Conservation (phyloP, 2,329 filamentous ascomycete genomes). For the Clarireedia hainanense region DNA sequence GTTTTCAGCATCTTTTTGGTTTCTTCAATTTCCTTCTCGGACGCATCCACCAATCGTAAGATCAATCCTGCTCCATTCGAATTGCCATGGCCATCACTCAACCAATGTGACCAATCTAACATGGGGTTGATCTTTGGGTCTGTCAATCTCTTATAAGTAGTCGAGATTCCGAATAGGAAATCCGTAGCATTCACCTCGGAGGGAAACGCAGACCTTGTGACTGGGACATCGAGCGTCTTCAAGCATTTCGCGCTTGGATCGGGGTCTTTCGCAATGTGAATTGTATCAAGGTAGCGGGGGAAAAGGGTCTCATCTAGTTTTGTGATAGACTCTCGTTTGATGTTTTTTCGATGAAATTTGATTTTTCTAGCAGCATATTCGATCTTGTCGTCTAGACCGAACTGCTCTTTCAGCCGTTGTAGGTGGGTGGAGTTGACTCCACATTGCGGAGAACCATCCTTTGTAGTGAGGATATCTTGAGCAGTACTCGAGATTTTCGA, state of each 20-base stretch:
- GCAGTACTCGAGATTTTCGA: conserved; percentile 6
- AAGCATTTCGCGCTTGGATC: conserved; percentile 38
- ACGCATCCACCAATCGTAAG: conserved; percentile 46
- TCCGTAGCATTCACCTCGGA: conserved; percentile 45
- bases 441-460: conserved; percentile 32
- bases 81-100: conserved; percentile 46
- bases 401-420: conserved; percentile 37
- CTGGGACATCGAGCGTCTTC: conserved; percentile 42
- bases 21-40: conserved; percentile 41
- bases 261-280: conserved; percentile 39
- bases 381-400: conserved; percentile 41
- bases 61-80: conserved; percentile 51
- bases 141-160: conserved; percentile 47
- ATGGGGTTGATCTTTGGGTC: conserved; percentile 44
- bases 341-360: conserved; percentile 41
- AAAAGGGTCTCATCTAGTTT: conserved; percentile 40
- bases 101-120: conserved; percentile 53
- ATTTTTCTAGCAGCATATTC: conserved; percentile 51
- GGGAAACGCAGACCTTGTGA: conserved; percentile 43
- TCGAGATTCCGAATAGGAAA: conserved; percentile 53
- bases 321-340: conserved; percentile 44
- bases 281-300: conserved; percentile 37
- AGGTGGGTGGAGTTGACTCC: conserved; percentile 41
- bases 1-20: conserved; percentile 39
- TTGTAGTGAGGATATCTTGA: conserved; percentile 3